These are phyloP conservation scores for Pilaira anomala DNA, from an alignment of 192 early-diverging fungal species.

Conservation along the genomic window DNA sequence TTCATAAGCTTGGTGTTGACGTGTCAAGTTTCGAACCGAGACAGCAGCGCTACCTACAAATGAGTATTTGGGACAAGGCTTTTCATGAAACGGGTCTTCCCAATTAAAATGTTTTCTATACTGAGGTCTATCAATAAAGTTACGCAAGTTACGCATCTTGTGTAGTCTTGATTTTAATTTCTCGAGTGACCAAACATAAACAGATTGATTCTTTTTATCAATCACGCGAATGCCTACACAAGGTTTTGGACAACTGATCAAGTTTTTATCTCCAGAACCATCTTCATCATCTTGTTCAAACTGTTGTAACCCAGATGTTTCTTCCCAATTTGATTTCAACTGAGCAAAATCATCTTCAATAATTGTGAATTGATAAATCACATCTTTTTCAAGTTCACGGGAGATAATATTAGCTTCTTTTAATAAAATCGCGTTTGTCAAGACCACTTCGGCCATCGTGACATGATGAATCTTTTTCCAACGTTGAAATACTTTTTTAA, in stretches of 20 bases:
- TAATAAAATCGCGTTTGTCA: slow-evolving; percentile 64
- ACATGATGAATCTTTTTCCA: slow-evolving; percentile 57
- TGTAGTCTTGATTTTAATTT: slow-evolving; percentile 31
- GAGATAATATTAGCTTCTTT: slow-evolving; percentile 91
- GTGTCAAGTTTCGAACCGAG: slow-evolving; percentile 39
- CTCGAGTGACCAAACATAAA: slow-evolving; percentile 45
- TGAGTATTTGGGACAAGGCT: slow-evolving; percentile 47
- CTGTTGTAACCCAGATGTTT: slow-evolving; percentile 39
- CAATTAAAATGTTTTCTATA: slow-evolving; percentile 54
- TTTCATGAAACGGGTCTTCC: slow-evolving; percentile 62
- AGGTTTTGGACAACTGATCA: slow-evolving; percentile 38
- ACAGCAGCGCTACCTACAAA: slow-evolving; percentile 52
- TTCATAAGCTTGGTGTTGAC: slow-evolving; percentile 45
- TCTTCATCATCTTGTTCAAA: slow-evolving; percentile 40
- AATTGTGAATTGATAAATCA: slow-evolving; percentile 80
- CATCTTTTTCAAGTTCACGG: slow-evolving; percentile 74
- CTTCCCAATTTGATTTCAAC: slow-evolving; percentile 48
- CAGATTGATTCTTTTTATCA: slow-evolving; percentile 47
- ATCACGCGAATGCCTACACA: slow-evolving; percentile 55
- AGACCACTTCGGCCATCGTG: slow-evolving; percentile 60
- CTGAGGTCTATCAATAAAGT: slow-evolving; percentile 49
- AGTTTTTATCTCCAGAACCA: slow-evolving; percentile 35
- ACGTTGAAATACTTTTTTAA: slow-evolving; percentile 39
- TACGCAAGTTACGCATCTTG: slow-evolving; percentile 47
- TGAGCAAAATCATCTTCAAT: slow-evolving; percentile 56